phyloP scores from a whole-genome alignment of 495 filamentous ascomycete species.

The Penicillium mononematosum region DNA sequence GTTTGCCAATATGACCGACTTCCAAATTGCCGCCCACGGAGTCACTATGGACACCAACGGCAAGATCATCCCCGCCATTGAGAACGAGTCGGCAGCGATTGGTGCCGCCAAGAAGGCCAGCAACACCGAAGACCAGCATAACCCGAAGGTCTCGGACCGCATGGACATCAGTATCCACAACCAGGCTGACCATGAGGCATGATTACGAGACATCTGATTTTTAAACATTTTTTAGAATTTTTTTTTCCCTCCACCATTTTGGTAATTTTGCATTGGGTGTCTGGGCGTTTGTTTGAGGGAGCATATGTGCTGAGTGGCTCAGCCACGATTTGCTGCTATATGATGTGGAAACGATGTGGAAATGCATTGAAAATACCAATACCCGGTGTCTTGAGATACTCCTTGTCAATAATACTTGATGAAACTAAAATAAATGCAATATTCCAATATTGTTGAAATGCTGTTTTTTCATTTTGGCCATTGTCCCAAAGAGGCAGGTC shows the following conservation, averaged over 20 bases:
- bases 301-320: constrained; percentile 11
- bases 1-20: constrained; percentile 59
- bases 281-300: constrained; percentile 17
- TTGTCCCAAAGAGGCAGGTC: not conserved
- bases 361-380: constrained; percentile 13
- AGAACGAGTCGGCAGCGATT: not conserved
- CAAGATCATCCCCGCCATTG: constrained; percentile 51
- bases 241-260: constrained; percentile 8
- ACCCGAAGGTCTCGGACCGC: constrained; percentile 46
- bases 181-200: constrained; percentile 46
- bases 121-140: constrained; percentile 25
- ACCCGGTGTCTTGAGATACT: constrained; percentile 7
- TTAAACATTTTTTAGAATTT: constrained; percentile 2
- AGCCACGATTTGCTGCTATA: constrained; percentile 5
- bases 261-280: constrained; percentile 17
- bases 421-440: constrained; percentile 10
- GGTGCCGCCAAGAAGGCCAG: constrained; percentile 13
- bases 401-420: constrained; percentile 8
- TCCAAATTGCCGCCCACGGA: constrained; percentile 62
- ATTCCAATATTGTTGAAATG: not conserved
- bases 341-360: constrained; percentile 10
- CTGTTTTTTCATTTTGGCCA: not conserved
- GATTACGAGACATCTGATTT: constrained; percentile 14
- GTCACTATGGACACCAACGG: constrained; percentile 57
- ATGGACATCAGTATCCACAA: constrained; percentile 65